phyloP scores from a whole-genome alignment of 1,284 basidiomycete species.

The Apiotrichum sp. region DNA sequence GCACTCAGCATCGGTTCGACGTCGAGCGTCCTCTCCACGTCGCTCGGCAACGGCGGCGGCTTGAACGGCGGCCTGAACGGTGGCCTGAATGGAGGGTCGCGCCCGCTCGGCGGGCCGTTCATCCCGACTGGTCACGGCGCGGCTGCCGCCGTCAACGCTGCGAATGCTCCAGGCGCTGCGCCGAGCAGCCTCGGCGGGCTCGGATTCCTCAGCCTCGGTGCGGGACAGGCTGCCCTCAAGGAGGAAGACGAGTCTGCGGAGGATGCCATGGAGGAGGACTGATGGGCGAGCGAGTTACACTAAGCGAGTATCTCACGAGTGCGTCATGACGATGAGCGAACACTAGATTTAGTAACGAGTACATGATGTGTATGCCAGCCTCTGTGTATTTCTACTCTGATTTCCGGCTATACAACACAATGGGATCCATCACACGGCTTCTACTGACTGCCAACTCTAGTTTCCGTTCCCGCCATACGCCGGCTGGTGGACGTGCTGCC shows the following conservation, averaged over 20 bases:
- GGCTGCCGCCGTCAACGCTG: constrained; percentile 12
- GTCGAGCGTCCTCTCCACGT: constrained; percentile 25
- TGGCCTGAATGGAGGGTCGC: constrained; percentile 7
- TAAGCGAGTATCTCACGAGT: too few species aligned
- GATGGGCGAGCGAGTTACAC: background rate
- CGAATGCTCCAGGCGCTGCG: constrained; percentile 11
- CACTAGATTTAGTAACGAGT: too few species aligned
- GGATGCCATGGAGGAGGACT: background rate
- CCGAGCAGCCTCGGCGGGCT: constrained; percentile 30
- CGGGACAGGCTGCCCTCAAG: background rate
- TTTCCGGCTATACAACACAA: background rate
- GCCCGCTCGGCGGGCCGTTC: constrained; percentile 24
- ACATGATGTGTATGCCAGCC: too few species aligned
- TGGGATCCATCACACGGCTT: background rate
- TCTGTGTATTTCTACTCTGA: background rate
- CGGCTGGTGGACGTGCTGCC: constrained; percentile 1
- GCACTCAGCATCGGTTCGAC: constrained; percentile 39
- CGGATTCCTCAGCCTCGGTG: constrained; percentile 31
- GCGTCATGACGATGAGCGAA: too few species aligned
- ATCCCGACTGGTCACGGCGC: constrained; percentile 22
- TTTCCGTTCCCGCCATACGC: constrained; percentile 4
- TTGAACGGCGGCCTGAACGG: background rate
- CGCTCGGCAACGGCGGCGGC: constrained; percentile 16
- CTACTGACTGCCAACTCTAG: background rate
- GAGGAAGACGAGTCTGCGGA: background rate